Evolutionary conservation across 2,329 filamentous ascomycete species (phyloP).

Genomic region (Fusarium acutatum): DNA sequence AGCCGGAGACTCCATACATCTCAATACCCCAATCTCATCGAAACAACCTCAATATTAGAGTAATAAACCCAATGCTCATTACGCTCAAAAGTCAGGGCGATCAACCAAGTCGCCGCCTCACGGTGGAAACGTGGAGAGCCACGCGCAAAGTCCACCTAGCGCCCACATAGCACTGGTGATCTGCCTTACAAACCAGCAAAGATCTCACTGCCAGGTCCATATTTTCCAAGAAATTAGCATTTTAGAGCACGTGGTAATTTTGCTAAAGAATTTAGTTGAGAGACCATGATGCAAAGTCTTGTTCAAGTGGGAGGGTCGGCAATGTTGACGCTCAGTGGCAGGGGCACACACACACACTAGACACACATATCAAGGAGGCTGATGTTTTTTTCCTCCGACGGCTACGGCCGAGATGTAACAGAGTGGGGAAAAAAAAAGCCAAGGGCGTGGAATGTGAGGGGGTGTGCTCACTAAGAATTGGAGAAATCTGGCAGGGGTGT

Average conservation of each 20-base stretch:
- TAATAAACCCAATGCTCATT: background rate
- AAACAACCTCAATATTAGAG: slow-evolving; percentile 2
- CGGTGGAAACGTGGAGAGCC: background rate
- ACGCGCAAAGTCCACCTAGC: slow-evolving; percentile 1
- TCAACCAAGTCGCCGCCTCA: slow-evolving; percentile 1
- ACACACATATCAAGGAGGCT: background rate
- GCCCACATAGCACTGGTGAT: background rate
- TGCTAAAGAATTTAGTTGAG: slow-evolving; percentile 1
- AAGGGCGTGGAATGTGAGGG: slow-evolving; percentile 17
- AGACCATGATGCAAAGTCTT: slow-evolving; percentile 9
- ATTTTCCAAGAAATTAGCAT: background rate
- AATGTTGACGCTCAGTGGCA: background rate
- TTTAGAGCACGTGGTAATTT: slow-evolving; percentile 4
- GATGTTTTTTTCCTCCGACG: slow-evolving; percentile 19
- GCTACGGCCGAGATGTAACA: slow-evolving; percentile 33
- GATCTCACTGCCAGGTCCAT: background rate
- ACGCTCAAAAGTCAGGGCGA: slow-evolving; percentile 17
- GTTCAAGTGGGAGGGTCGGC: background rate
- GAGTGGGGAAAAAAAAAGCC: background rate
- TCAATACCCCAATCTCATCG: background rate
- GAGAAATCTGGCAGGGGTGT: slow-evolving; percentile 27
- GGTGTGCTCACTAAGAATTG: slow-evolving; percentile 8
- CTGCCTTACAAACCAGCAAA: background rate
- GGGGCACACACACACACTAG: background rate
- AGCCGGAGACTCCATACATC: background rate